Evolutionary conservation across 1,284 basidiomycete species (phyloP), one percentile per base, ranked within the genome.

Genomic region (Marasmius sp.): DNA sequence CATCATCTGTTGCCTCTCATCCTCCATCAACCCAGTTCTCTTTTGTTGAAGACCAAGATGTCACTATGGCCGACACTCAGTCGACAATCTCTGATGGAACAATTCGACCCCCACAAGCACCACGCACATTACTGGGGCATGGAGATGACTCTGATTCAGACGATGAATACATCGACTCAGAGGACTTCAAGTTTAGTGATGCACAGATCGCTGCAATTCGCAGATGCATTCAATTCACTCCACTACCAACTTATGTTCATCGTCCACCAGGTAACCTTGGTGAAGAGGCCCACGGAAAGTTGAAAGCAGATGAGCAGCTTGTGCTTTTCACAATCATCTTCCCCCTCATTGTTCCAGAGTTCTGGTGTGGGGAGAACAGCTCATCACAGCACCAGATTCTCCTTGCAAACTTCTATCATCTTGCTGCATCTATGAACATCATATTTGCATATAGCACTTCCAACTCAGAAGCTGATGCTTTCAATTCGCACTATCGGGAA

Each of bases 181-280:
- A 57, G 39, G 41, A 16, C 37, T 70, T 67, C 53, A 61, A 61
- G 5, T 68, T 73, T 57, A 64, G 58, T 0, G 37, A 54, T 33
- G 58, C 57, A 14, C 50, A 67, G 33, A 49, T 72, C 1, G 20
- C 59, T 6, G 53, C 61, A 1, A 73, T 75, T 47, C 67, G 60
- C 36, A 3, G 49, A 18, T 73, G 73, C 54, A 70, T 75, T 22
- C 4, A 39, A 6, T 53, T 71, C 62, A 59, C 69, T 22, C 53
- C 57, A 10, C 57, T 75, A 41, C 75, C 76, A 38, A 70, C 67
- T 36, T 74, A 70, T 68, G 66, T 72, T 51, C 52, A 69, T 41
- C 65, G 67, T 11, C 74, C 71, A 52, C 75, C 76, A 59, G 60
- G 54, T 20, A 76, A 77, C 64, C 69, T 77, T 39, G 76, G 76